Evolutionary conservation across 345 rosid genomes (phyloP).

Genomic region (Populus davidiana): DNA sequence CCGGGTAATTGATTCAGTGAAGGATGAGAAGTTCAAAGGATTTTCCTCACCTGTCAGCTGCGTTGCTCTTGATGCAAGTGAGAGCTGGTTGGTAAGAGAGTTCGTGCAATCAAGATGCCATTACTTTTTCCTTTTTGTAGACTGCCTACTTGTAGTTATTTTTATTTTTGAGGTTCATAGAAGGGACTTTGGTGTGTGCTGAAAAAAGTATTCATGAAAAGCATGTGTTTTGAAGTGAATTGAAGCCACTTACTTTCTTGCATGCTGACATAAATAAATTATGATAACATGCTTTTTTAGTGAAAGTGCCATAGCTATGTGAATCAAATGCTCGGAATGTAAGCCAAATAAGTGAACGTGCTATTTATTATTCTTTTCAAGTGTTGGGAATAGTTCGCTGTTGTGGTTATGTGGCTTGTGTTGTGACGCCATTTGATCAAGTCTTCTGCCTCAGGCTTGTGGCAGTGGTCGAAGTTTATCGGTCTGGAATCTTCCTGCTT

Average conservation of each 20-base stretch:
- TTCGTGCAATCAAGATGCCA: conserved; percentile 1
- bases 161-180: background rate
- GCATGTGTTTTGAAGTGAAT: background rate
- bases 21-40: conserved; percentile 42
- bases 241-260: background rate
- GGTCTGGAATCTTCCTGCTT: conserved; percentile 84
- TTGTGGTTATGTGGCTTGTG: background rate
- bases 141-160: background rate
- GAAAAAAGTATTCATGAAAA: background rate
- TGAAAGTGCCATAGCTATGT: background rate
- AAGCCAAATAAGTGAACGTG: too few species aligned
- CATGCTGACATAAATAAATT: background rate
- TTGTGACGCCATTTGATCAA: conserved; percentile 6
- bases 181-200: background rate
- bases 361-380: background rate
- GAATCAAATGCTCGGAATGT: too few species aligned
- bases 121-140: background rate
- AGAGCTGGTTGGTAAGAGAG: conserved; percentile 94
- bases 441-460: conserved; percentile 53
- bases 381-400: background rate
- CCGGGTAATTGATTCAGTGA: conserved; percentile 53
- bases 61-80: conserved; percentile 90
- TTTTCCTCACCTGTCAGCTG: conserved; percentile 52
- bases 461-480: conserved; percentile 65
- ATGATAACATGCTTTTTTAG: background rate